These are phyloP conservation scores for Ogataea minuta DNA, from an alignment of 805 yeast species.

Conservation along the genomic window DNA sequence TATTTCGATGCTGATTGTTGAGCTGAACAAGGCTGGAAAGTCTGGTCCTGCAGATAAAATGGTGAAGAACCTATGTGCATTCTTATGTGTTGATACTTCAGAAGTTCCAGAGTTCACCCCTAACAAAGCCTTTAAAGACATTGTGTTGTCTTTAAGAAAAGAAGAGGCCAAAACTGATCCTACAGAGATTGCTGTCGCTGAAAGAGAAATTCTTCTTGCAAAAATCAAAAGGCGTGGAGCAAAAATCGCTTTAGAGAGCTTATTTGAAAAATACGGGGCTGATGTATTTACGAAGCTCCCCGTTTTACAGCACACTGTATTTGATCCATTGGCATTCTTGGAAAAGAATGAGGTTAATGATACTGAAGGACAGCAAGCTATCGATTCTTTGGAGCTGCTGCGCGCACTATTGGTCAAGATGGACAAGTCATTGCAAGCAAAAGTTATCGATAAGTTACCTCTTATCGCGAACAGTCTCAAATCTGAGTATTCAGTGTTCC, in stretches of 20 bases:
- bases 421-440: conserved; percentile 44
- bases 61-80: conserved; percentile 85
- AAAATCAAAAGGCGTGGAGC: conserved; percentile 85
- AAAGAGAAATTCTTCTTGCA: conserved; percentile 68
- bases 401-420: conserved; percentile 70
- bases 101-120: conserved; percentile 91
- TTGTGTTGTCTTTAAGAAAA: conserved; percentile 70
- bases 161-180: conserved; percentile 70
- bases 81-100: conserved; percentile 90
- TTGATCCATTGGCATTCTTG: conserved; percentile 54
- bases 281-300: conserved; percentile 61
- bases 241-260: conserved; percentile 57
- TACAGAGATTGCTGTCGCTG: conserved; percentile 56
- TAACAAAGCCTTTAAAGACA: conserved; percentile 50
- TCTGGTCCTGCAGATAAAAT: conserved; percentile 82
- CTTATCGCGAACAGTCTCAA: conserved; percentile 52
- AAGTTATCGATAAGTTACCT: conserved; percentile 53
- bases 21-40: conserved; percentile 57
- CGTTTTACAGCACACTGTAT: conserved; percentile 60
- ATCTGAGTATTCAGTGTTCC: conserved; percentile 74
- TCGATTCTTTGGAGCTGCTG: conserved; percentile 83
- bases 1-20: conserved; percentile 60
- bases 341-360: conserved; percentile 35
- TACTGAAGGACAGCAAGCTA: conserved; percentile 68
- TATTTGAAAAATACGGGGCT: conserved; percentile 53